These are phyloP conservation scores for Sarcodon aspratus DNA, from an alignment of 768 basidiomycete genomes.

Conservation along the genomic window DNA sequence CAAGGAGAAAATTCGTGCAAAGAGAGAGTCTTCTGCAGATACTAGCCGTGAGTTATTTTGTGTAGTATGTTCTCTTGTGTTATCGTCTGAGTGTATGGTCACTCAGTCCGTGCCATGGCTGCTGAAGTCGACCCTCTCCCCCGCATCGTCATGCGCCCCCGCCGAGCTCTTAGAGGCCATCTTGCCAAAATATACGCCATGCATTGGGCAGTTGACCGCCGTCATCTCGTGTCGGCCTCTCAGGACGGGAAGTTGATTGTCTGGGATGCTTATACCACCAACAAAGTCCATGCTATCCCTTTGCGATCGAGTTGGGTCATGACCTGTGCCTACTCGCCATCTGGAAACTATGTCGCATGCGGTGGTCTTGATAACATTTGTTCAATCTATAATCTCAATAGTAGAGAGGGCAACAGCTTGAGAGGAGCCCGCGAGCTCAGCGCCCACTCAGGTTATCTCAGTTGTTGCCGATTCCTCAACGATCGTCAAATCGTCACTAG, in stretches of 20 bases:
- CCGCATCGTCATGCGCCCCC: slow-evolving; percentile 92
- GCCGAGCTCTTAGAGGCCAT: slow-evolving; percentile 92
- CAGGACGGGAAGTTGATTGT: slow-evolving; percentile 99
- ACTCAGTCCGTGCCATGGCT: slow-evolving; percentile 92
- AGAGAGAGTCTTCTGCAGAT: slow-evolving; percentile 95
- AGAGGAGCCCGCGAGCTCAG: slow-evolving; percentile 91
- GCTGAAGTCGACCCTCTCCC: slow-evolving; percentile 93
- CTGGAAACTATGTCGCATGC: slow-evolving; percentile 95
- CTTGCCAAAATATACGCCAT: slow-evolving; percentile 99
- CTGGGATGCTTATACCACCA: slow-evolving; percentile 99
- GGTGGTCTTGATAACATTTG: slow-evolving; percentile 99
- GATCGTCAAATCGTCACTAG: slow-evolving; percentile 97
- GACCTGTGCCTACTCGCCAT: slow-evolving; percentile 98
- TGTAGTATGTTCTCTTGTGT: neutral
- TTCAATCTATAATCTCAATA: slow-evolving; percentile 92
- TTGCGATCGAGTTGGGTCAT: slow-evolving; percentile 98
- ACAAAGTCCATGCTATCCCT: slow-evolving; percentile 99
- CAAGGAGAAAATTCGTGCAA: slow-evolving; percentile 98
- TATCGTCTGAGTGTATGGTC: slow-evolving; percentile 4
- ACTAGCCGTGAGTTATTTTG: slow-evolving; percentile 69
- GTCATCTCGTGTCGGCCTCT: slow-evolving; percentile 98
- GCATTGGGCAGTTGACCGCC: slow-evolving; percentile 97
- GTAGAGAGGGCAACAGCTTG: slow-evolving; percentile 61
- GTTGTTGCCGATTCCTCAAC: slow-evolving; percentile 97
- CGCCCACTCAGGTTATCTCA: slow-evolving; percentile 96